These are phyloP conservation scores for Corinectria fuckeliana DNA, from an alignment of 2,329 filamentous ascomycete genomes.

Conservation along the genomic window DNA sequence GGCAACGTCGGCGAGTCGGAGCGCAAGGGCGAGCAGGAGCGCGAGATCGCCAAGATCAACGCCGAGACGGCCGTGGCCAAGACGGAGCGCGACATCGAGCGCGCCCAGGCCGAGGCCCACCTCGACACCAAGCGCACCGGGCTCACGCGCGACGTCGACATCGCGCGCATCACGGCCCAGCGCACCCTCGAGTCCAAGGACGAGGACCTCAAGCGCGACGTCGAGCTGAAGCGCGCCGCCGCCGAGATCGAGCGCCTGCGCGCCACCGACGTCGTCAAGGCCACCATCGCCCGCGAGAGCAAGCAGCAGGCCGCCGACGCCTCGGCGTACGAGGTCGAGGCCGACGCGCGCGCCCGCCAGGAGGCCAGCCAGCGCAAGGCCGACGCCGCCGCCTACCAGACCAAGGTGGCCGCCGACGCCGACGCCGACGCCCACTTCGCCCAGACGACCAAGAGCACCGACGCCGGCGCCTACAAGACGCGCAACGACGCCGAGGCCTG, in stretches of 20 bases:
- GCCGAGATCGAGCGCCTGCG: conserved; percentile 83
- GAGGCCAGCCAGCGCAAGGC: conserved; percentile 60
- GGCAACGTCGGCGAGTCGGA: conserved; percentile 80
- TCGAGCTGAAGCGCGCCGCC: conserved; percentile 77
- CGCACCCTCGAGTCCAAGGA: conserved; percentile 78
- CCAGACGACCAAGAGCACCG: conserved; percentile 74
- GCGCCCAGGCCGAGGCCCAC: conserved; percentile 77
- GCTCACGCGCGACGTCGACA: conserved; percentile 75
- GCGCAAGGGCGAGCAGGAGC: conserved; percentile 80
- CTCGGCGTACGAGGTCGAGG: conserved; percentile 68
- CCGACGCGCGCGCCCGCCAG: conserved; percentile 62
- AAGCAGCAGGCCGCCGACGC: conserved; percentile 73
- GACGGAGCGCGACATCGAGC: conserved; percentile 83
- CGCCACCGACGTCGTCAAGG: conserved; percentile 79
- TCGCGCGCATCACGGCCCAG: conserved; percentile 75
- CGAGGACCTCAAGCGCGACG: conserved; percentile 79
- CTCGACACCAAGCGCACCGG: conserved; percentile 75
- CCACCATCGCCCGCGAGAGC: conserved; percentile 71
- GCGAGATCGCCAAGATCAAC: conserved; percentile 87
- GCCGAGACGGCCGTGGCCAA: conserved; percentile 85
- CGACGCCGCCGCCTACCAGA: conserved; percentile 60
- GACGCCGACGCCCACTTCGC: conserved; percentile 65
- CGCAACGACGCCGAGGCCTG: conserved; percentile 53
- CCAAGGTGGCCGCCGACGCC: conserved; percentile 53
- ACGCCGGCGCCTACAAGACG: conserved; percentile 60